Base-by-base conservation (phyloP, 768 basidiomycete genomes). In the Lactarius tabidus region DNA sequence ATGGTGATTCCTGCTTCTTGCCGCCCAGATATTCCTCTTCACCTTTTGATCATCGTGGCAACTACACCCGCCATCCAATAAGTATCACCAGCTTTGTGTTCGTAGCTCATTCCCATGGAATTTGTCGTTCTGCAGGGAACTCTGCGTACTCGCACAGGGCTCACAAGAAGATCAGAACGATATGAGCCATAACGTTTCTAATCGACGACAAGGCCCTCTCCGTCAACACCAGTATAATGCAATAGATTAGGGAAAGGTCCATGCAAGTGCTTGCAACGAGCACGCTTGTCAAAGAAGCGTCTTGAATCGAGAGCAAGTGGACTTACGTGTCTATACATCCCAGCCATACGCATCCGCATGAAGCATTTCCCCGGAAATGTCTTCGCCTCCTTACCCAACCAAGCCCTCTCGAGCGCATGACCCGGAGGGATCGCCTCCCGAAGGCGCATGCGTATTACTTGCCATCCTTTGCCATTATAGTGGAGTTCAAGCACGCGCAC, bases 401-500 rank as follows among this genome's bases (percentile, higher is more conserved):
- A 85, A 17, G 81, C 77, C n/a, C 72, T 71, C 64, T 80, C 78
- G 26, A 85, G 76, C 8, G 76, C 74, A 70, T 84, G 84, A 3
- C 78, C 77, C 52, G 65, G 70, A 8, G 85, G 84, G 55, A 86
- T 80, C 26, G 75, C 71, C 26, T 74, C 74, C 35, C 73, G 74
- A 45, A 85, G 72, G 62, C 81, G 79, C n/a, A 73, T 70, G 18
- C 82, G 76, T 28, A 85, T 81, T 15, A 84, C 70, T 12, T 74
- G 74, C 82, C 84, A 85, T 4, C 83, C 84, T n/a, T 70, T 74
- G 20, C 84, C 83, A 56, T 78, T 81, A 70, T 85, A 82, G 70
- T 86, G 85, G 18, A 86, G 74, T 14, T 77, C 83, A 61, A 86
- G 79, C 6, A 86, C 80, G 2, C 85, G 80, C 62, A 85, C 82